phyloP scores from a whole-genome alignment of 2,329 filamentous ascomycete genomes.

The Curvularia spicifera region DNA sequence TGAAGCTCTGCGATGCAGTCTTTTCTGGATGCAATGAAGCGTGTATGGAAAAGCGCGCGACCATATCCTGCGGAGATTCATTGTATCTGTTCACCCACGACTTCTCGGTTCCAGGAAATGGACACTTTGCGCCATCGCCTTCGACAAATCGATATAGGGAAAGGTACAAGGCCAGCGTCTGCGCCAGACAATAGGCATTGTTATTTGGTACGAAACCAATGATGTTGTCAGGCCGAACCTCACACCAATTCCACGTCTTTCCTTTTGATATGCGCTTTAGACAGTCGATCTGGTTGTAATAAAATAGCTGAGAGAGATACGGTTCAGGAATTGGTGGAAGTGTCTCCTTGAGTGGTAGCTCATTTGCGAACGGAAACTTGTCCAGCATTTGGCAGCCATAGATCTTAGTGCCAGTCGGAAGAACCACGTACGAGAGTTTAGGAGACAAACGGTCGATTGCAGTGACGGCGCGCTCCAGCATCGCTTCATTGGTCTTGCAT shows the following conservation, averaged over 20 bases:
- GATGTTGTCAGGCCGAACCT: conserved; percentile 52
- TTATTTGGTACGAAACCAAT: conserved; percentile 53
- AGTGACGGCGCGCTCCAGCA: conserved; percentile 49
- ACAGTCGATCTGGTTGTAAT: conserved; percentile 53
- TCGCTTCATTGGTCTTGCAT: conserved; percentile 46
- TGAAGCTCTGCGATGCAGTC: conserved; percentile 51
- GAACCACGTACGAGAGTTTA: conserved; percentile 38
- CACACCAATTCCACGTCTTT: conserved; percentile 52
- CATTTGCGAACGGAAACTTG: conserved; percentile 45
- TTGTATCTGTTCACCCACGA: conserved; percentile 50
- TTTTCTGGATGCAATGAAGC: conserved; percentile 52
- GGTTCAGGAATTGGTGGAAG: conserved; percentile 46
- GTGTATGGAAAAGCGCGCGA: conserved; percentile 52
- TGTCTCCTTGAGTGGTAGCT: conserved; percentile 39
- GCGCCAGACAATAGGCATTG: conserved; percentile 50
- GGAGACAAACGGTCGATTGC: conserved; percentile 39
- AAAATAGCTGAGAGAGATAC: conserved; percentile 49
- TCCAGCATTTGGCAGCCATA: conserved; percentile 50
- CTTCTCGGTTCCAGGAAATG: conserved; percentile 50
- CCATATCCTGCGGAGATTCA: conserved; percentile 52
- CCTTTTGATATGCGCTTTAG: conserved; percentile 46
- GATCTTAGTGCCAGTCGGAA: conserved; percentile 50
- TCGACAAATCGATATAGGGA: conserved; percentile 48
- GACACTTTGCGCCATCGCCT: conserved; percentile 48
- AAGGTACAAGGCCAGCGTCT: conserved; percentile 49